phyloP scores from a whole-genome alignment of 495 filamentous ascomycete species.

The Xylaria grammica region DNA sequence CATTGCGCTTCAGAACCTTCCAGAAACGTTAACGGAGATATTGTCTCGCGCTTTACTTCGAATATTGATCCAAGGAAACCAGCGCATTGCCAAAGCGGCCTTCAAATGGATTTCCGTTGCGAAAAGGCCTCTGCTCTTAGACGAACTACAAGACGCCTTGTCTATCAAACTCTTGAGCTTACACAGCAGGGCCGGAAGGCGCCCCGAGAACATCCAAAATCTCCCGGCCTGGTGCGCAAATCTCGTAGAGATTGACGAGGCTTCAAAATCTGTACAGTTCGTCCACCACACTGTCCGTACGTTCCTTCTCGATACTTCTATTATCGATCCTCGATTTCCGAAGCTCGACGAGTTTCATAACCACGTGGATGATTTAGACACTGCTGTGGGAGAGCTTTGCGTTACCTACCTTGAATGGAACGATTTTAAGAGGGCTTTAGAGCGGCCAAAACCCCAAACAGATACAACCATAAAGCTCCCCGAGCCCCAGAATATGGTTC shows the following conservation, averaged over 20 bases:
- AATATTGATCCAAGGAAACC: not conserved
- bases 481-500: not conserved
- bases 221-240: conserved; percentile 1
- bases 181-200: not conserved
- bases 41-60: not conserved
- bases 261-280: not conserved
- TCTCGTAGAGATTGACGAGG: not conserved
- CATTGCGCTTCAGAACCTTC: not conserved
- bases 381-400: not conserved
- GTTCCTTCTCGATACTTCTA: conserved; percentile 1
- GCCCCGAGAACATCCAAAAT: not conserved
- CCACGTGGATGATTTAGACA: not conserved
- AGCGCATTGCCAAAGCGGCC: not conserved
- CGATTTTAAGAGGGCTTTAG: not conserved
- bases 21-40: not conserved
- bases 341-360: not conserved
- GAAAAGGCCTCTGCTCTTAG: not conserved
- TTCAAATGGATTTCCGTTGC: conserved; percentile 4
- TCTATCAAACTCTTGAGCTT: not conserved
- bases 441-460: not conserved
- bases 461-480: not conserved
- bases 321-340: not conserved
- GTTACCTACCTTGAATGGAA: conserved; percentile 6
- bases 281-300: not conserved
- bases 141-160: not conserved